These are phyloP conservation scores for Jackrogersella multiformis DNA, from an alignment of 495 filamentous ascomycete species.

Conservation along the genomic window DNA sequence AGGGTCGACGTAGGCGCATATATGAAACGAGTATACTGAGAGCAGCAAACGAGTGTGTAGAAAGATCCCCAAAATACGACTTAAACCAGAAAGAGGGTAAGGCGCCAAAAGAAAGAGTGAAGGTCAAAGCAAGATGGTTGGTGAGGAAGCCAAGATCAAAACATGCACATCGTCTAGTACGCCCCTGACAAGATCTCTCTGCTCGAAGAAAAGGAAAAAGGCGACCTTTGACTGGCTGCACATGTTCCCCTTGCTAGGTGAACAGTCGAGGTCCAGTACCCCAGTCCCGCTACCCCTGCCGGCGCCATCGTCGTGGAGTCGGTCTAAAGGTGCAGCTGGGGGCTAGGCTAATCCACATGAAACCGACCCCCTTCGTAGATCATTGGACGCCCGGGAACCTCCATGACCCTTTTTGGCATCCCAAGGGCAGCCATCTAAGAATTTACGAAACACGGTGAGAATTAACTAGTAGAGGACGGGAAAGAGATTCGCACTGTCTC, in stretches of 20 bases:
- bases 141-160: slow-evolving; percentile 42
- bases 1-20: slow-evolving; percentile 43
- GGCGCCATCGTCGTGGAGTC: slow-evolving; percentile 34
- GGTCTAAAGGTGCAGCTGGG: slow-evolving; percentile 15
- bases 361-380: slow-evolving; percentile 34
- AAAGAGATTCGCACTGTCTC: slow-evolving; percentile 15
- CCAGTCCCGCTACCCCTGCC: slow-evolving; percentile 30
- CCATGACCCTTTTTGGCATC: slow-evolving; percentile 9
- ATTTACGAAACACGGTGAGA: slow-evolving; percentile 38
- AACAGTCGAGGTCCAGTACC: slow-evolving; percentile 32
- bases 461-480: slow-evolving; percentile 8
- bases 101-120: slow-evolving; percentile 35
- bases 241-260: slow-evolving; percentile 20
- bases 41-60: slow-evolving; percentile 39
- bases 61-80: slow-evolving; percentile 27
- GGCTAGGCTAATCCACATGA: slow-evolving; percentile 31
- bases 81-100: slow-evolving; percentile 26
- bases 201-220: slow-evolving; percentile 15
- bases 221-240: slow-evolving; percentile 28
- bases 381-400: slow-evolving; percentile 28
- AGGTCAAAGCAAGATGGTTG: slow-evolving; percentile 40
- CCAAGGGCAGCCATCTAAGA: slow-evolving; percentile 24
- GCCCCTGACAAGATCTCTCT: slow-evolving; percentile 42
- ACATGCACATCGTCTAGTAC: slow-evolving; percentile 23
- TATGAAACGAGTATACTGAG: slow-evolving; percentile 42